Evolutionary conservation across 805 yeast genomes (phyloP).

Genomic region (Wickerhamomyces bovis): DNA sequence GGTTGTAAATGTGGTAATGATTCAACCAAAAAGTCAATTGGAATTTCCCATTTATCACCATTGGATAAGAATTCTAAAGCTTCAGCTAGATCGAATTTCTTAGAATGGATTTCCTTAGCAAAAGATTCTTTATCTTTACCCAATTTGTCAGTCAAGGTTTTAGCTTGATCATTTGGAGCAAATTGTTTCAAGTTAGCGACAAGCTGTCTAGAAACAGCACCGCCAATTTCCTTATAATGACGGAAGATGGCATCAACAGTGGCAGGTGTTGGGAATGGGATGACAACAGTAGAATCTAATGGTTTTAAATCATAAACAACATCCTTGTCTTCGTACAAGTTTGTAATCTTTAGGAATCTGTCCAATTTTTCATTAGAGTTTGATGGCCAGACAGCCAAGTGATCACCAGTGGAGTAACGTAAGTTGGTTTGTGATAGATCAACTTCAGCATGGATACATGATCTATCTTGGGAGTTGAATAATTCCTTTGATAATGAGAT

Average conservation of each 20-base stretch:
- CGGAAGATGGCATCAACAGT: slow-evolving; percentile 85
- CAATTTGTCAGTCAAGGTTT: slow-evolving; percentile 37
- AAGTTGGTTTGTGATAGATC: slow-evolving; percentile 71
- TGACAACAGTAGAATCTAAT: slow-evolving; percentile 59
- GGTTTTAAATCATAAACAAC: slow-evolving; percentile 58
- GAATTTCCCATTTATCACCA: slow-evolving; percentile 73
- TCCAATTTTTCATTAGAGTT: slow-evolving; percentile 72
- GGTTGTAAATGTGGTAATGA: slow-evolving; percentile 79
- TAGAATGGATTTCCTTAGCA: slow-evolving; percentile 54
- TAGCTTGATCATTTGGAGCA: slow-evolving; percentile 61
- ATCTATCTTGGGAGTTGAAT: slow-evolving; percentile 57
- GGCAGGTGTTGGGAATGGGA: slow-evolving; percentile 73
- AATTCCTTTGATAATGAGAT: slow-evolving; percentile 59
- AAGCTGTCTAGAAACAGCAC: slow-evolving; percentile 88
- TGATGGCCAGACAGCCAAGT: slow-evolving; percentile 91
- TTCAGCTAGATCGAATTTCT: slow-evolving; percentile 70
- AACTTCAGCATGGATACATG: slow-evolving; percentile 86
- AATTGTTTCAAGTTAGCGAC: slow-evolving; percentile 67
- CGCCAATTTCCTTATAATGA: slow-evolving; percentile 84
- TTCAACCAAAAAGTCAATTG: slow-evolving; percentile 82
- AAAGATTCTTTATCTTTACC: slow-evolving; percentile 66
- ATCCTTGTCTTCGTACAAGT: slow-evolving; percentile 45
- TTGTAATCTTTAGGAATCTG: slow-evolving; percentile 60
- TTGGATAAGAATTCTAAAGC: slow-evolving; percentile 55
- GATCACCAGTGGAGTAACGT: slow-evolving; percentile 92